phyloP scores from a whole-genome alignment of 2,329 filamentous ascomycete species.

The Pseudocercospora vitis region DNA sequence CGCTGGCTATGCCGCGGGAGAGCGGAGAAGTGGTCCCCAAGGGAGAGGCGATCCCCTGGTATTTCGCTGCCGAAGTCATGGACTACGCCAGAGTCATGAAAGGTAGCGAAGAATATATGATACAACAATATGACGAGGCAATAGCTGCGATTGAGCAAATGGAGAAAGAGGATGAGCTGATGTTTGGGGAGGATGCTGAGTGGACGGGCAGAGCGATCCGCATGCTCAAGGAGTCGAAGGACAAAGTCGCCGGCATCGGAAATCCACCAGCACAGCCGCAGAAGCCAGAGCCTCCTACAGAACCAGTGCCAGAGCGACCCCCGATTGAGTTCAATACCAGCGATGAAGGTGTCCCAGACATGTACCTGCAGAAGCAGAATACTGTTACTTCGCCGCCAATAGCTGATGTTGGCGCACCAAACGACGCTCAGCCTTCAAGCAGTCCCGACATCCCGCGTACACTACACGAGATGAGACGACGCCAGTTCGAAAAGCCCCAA shows the following conservation, averaged over 20 bases:
- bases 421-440: slow-evolving; percentile 27
- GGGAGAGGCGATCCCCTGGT: slow-evolving; percentile 85
- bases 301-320: slow-evolving; percentile 41
- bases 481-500: slow-evolving; percentile 46
- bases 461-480: slow-evolving; percentile 48
- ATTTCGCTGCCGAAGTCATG: slow-evolving; percentile 87
- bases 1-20: slow-evolving; percentile 82
- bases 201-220: slow-evolving; percentile 85
- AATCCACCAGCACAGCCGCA: slow-evolving; percentile 59
- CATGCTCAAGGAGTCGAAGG: slow-evolving; percentile 71
- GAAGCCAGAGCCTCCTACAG: slow-evolving; percentile 44
- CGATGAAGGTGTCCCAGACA: slow-evolving; percentile 50
- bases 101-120: slow-evolving; percentile 85
- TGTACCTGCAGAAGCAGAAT: slow-evolving; percentile 45
- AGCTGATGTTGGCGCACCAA: slow-evolving; percentile 31
- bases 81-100: slow-evolving; percentile 97
- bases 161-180: slow-evolving; percentile 82
- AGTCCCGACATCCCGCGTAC: slow-evolving; percentile 40
- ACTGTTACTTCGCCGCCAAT: slow-evolving; percentile 28
- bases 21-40: slow-evolving; percentile 68
- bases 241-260: slow-evolving; percentile 68
- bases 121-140: slow-evolving; percentile 74
- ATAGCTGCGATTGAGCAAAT: slow-evolving; percentile 71
- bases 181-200: slow-evolving; percentile 90
- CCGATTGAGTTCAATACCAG: slow-evolving; percentile 49